Base-by-base conservation (phyloP, 345 rosid genomes). In the Sonneratia alba region DNA sequence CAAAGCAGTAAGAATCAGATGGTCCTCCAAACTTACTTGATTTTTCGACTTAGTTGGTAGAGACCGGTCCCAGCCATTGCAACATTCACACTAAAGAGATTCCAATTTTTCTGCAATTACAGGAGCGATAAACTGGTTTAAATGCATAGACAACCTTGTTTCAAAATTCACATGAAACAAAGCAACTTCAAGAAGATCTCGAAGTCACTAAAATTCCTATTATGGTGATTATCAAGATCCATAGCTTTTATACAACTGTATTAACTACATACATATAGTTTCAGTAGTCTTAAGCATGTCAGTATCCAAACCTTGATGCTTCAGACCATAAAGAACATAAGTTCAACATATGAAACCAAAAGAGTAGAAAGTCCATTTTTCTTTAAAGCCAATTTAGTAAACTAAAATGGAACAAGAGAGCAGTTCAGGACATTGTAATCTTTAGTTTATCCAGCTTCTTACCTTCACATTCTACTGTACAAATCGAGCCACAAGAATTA, bases 1-100 rank as follows among this genome's bases (percentile, higher is more conserved):
- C 24, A 61, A 3, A 59, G 64, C 18, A 22, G 16, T 62, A 24
- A 21, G 15, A 18, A 11, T 34, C 66, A 27, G 37, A 62, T 27
- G 12, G 38, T 62, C 38, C 37, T 27, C 66, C 27, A 11, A 72
- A 72, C 93, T 85, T 81, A 90, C 99, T 78, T 79, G 3, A 92
- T 71, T 83, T 90, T 92, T 73, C 98, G 94, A 9, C 87, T 24
- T 64, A 95, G 89, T 80, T 95, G 99, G 77, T 89, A 92, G 34
- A 92, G 67, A 70, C 98, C 97, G 2, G 99, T 92, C 69, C 83
- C 88, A 2, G 92, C 92, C 96, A 89, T 95, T 45, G 87, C 96
- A 71, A 92, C 68, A 68, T 90, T 95, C 70, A 92, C 97, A 45
- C 96, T 85, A 63, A 90, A 87, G 68, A 94, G 95, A 79, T 91